A percentile compares a stretch with the other conserved stretches of the same genome.
These are phyloP conservation scores for Talaromyces sp. DNA, from an alignment of 2,329 filamentous ascomycete species.

Conservation along the genomic window DNA sequence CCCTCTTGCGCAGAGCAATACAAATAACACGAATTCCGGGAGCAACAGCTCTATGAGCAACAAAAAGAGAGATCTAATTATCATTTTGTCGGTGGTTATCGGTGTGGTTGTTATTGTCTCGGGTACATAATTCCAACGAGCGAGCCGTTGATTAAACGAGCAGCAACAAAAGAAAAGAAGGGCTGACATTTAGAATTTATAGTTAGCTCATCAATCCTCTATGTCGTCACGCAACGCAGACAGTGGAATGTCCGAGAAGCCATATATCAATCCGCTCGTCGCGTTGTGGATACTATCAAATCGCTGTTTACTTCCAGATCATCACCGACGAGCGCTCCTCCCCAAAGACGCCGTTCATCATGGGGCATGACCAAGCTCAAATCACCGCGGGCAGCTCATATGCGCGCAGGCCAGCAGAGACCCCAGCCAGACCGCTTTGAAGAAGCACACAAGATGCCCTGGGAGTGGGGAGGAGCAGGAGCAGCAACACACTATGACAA, in stretches of 20 bases:
- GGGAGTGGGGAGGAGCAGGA: neutral
- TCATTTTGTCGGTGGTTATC: constrained; percentile 5
- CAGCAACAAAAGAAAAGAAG: too few relatives aligned
- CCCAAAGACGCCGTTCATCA: neutral
- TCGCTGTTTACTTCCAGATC: constrained; percentile 19
- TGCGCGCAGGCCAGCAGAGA: neutral
- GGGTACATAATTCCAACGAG: neutral
- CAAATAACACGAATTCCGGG: neutral
- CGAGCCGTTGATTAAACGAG: too few relatives aligned
- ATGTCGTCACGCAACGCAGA: constrained; percentile 75
- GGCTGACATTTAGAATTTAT: constrained; percentile 12
- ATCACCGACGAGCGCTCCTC: constrained; percentile 11
- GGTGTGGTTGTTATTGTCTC: constrained; percentile 4
- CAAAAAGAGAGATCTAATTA: neutral
- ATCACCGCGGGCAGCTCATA: neutral
- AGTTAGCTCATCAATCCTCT: constrained; percentile 64
- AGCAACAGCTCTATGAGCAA: neutral
- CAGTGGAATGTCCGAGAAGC: constrained; percentile 75
- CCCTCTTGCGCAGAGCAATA: neutral
- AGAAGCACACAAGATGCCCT: neutral
- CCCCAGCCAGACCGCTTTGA: neutral
- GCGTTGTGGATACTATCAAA: constrained; percentile 19
- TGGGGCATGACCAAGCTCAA: constrained; percentile 1
- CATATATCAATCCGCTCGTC: constrained; percentile 60
- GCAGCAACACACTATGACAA: neutral